Evolutionary conservation across 1,284 basidiomycete species (phyloP).

Genomic region (Cutaneotrichosporon sp.): DNA sequence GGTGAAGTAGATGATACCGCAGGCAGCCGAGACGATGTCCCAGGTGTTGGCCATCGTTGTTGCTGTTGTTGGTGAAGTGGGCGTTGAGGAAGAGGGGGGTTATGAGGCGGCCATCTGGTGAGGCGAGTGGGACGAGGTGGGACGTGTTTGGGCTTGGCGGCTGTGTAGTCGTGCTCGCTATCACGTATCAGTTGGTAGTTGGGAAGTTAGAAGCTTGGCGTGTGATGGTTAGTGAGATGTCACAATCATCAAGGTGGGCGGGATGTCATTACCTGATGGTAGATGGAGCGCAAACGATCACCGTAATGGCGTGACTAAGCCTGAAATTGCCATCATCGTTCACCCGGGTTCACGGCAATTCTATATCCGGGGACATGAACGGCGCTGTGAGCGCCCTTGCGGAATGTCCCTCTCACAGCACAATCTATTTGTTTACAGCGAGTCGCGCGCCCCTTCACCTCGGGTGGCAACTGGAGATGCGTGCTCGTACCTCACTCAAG

Average conservation of each 20-base stretch:
- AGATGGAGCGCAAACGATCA: neutral
- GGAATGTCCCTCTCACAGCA: too few relatives aligned
- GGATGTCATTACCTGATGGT: too few relatives aligned
- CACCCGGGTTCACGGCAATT: too few relatives aligned
- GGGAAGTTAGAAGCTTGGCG: neutral
- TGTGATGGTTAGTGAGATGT: too few relatives aligned
- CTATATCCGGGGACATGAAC: too few relatives aligned
- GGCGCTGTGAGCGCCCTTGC: too few relatives aligned
- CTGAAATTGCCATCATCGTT: neutral
- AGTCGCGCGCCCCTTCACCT: too few relatives aligned
- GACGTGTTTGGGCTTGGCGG: neutral
- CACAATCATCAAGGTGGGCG: neutral
- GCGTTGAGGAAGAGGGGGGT: neutral
- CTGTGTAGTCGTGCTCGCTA: neutral
- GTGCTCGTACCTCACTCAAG: too few relatives aligned
- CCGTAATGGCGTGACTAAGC: neutral
- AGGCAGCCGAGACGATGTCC: conserved; percentile 22
- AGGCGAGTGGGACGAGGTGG: neutral
- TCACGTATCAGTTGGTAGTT: neutral
- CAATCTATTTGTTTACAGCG: too few relatives aligned
- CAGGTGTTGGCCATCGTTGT: conserved; percentile 9
- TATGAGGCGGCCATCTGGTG: neutral
- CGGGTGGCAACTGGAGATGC: too few relatives aligned
- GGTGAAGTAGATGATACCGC: conserved; percentile 49
- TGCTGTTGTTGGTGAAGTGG: neutral